Conservation (phyloP, 2,329 filamentous ascomycete species). For the Chrysosporium keratinophilum region DNA sequence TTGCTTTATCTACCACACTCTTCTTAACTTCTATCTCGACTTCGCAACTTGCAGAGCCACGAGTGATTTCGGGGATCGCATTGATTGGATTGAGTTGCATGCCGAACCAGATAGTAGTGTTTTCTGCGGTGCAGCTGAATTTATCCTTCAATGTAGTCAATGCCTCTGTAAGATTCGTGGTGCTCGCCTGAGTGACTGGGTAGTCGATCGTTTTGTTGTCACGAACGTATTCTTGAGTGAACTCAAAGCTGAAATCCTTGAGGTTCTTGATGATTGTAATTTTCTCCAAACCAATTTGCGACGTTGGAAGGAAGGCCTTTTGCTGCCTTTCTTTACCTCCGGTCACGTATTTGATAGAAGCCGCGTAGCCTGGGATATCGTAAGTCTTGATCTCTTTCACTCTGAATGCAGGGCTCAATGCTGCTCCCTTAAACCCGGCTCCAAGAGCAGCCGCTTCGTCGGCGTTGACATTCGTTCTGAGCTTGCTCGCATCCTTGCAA, state of each 20-base stretch:
- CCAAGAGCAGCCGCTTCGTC: conserved; percentile 96
- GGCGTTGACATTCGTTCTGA: conserved; percentile 89
- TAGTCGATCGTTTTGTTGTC: conserved; percentile 42
- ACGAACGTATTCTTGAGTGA: conserved; percentile 61
- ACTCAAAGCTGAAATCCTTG: conserved; percentile 67
- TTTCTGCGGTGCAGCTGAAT: conserved; percentile 63
- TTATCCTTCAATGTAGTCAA: conserved; percentile 68
- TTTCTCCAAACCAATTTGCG: conserved; percentile 67
- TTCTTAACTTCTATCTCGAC: conserved; percentile 60
- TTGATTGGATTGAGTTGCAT: conserved; percentile 61
- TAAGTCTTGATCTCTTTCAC: conserved; percentile 88
- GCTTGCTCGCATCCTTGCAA: conserved; percentile 61
- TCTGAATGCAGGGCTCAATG: conserved; percentile 86
- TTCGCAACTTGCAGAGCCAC: conserved; percentile 75
- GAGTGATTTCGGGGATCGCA: conserved; percentile 68
- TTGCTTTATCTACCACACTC: conserved; percentile 84
- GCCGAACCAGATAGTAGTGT: conserved; percentile 69
- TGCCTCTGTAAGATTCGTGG: conserved; percentile 75
- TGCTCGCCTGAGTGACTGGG: conserved; percentile 56
- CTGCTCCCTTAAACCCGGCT: conserved; percentile 85
- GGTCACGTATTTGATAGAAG: conserved; percentile 61
- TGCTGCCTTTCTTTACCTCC: conserved; percentile 65
- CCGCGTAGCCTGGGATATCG: conserved; percentile 65
- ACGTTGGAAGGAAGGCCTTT: conserved; percentile 70
- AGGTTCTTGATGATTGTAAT: conserved; percentile 73